Conservation (phyloP, 352 stramenopile species). For the Pythium brassicae region DNA sequence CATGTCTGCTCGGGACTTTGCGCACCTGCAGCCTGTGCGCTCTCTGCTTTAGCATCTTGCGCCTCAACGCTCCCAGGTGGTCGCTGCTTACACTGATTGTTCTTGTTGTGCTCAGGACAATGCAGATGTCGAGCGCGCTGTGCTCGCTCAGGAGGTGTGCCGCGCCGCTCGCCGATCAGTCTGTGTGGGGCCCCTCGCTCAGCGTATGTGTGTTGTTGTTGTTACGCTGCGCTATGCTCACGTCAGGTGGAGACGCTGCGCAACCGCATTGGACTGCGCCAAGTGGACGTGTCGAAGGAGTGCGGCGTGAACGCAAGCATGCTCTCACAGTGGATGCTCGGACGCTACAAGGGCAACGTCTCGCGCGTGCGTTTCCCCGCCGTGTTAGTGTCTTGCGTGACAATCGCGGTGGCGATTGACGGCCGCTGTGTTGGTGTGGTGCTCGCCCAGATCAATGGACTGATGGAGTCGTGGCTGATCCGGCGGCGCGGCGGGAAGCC, state of each 20-base stretch:
- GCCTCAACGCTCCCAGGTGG: too few relatives aligned
- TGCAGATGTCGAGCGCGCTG: conserved; percentile 77
- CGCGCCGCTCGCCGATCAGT: too few relatives aligned
- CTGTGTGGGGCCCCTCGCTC: too few relatives aligned
- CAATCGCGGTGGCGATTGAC: too few relatives aligned
- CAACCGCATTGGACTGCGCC: conserved; percentile 63
- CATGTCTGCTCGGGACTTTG: conserved; percentile 66
- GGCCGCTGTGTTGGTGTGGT: neutral
- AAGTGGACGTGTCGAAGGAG: conserved; percentile 84
- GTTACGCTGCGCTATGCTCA: too few relatives aligned
- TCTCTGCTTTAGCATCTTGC: too few relatives aligned
- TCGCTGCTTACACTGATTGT: neutral
- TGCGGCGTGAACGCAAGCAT: conserved; percentile 83
- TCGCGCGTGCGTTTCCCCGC: conserved; percentile 40
- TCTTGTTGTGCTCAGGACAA: conserved; percentile 51
- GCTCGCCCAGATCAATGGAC: conserved; percentile 58
- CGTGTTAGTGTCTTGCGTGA: neutral
- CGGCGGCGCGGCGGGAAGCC: conserved; percentile 73
- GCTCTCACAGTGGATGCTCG: conserved; percentile 86
- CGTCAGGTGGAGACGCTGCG: conserved; percentile 73
- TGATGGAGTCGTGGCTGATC: conserved; percentile 85
- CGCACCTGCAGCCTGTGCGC: conserved; percentile 64
- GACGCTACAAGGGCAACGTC: conserved; percentile 82
- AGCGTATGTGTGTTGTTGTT: neutral
- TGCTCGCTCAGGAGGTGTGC: conserved; percentile 69